A percentile compares a stretch with the other conserved stretches of the same genome.
phyloP scores from a whole-genome alignment of 1,284 basidiomycete genomes.

The Sporisorium iseilematis-ciliati region DNA sequence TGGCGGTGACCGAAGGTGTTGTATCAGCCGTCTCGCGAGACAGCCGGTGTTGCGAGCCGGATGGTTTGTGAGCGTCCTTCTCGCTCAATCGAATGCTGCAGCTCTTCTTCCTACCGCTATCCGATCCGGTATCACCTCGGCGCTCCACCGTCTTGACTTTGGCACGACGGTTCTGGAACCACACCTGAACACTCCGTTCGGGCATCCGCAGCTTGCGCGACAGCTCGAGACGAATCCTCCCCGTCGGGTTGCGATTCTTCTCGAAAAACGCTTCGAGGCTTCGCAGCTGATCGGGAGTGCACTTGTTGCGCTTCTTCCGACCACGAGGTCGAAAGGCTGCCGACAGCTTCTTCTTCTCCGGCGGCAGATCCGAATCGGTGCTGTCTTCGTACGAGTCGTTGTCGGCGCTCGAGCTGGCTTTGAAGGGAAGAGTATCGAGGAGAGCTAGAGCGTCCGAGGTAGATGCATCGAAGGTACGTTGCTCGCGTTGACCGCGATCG shows the following conservation, averaged over 20 bases:
- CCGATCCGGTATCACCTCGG: slow-evolving; percentile 26
- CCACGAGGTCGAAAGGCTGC: slow-evolving; percentile 48
- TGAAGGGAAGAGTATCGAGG: slow-evolving; percentile 38
- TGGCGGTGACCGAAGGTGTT: slow-evolving; percentile 40
- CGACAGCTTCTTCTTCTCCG: slow-evolving; percentile 44
- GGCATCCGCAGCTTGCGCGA: slow-evolving; percentile 54
- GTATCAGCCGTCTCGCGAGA: slow-evolving; percentile 14
- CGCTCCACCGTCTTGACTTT: slow-evolving; percentile 56
- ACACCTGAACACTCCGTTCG: slow-evolving; percentile 61
- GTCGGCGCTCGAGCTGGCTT: slow-evolving; percentile 19
- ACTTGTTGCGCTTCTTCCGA: slow-evolving; percentile 62
- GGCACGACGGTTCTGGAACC: slow-evolving; percentile 61
- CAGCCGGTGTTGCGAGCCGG: neutral
- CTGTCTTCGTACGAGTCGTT: slow-evolving; percentile 51
- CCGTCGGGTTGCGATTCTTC: slow-evolving; percentile 60
- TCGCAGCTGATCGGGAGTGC: slow-evolving; percentile 54
- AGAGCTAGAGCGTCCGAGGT: slow-evolving; percentile 26
- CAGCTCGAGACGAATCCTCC: slow-evolving; percentile 52
- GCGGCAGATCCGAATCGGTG: slow-evolving; percentile 47
- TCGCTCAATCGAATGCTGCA: slow-evolving; percentile 30
- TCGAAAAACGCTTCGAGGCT: slow-evolving; percentile 58
- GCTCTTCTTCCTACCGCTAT: slow-evolving; percentile 28
- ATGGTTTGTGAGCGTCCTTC: slow-evolving; percentile 15
- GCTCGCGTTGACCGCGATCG: slow-evolving; percentile 13
- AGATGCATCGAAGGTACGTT: slow-evolving; percentile 11